Percentiles rank a stretch among this genome's conserved stretches.
phyloP scores from a whole-genome alignment of 2,329 filamentous ascomycete species.

The Calonectria leucothoes region DNA sequence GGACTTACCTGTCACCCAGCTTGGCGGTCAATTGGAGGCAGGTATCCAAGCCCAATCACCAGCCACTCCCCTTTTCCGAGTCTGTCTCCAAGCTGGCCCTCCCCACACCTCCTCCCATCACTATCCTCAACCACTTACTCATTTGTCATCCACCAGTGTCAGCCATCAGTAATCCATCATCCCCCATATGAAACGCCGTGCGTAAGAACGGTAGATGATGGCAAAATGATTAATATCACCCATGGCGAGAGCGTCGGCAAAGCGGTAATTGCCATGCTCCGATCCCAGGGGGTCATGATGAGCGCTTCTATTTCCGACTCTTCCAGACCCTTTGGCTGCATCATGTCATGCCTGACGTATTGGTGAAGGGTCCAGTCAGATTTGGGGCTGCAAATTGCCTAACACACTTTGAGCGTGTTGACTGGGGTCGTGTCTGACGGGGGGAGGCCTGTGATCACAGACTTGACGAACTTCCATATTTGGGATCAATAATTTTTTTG shows the following conservation, averaged over 20 bases:
- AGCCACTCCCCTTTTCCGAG: slow-evolving; percentile 16
- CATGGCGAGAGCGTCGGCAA: background rate
- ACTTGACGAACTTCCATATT: slow-evolving; percentile 25
- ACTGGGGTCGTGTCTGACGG: slow-evolving; percentile 9
- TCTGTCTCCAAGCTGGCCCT: slow-evolving; percentile 5
- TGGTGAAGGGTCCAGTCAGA: slow-evolving; percentile 13
- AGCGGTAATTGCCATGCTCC: slow-evolving; percentile 1
- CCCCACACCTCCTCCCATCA: background rate
- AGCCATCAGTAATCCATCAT: background rate
- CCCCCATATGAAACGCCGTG: background rate
- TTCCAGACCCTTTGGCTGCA: slow-evolving; percentile 18
- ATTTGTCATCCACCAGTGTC: slow-evolving; percentile 7
- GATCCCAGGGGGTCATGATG: background rate
- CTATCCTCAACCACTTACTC: background rate
- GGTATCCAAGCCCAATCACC: background rate
- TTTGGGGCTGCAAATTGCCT: slow-evolving; percentile 13
- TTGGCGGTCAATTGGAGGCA: slow-evolving; percentile 4
- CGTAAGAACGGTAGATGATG: background rate
- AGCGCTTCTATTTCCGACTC: slow-evolving; percentile 14
- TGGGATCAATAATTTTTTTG: slow-evolving; percentile 1
- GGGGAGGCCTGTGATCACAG: background rate
- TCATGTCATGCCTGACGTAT: slow-evolving; percentile 14
- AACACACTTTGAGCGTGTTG: background rate
- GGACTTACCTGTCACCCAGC: slow-evolving; percentile 14
- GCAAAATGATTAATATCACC: slow-evolving; percentile 6